Conservation (phyloP, 73 alveolate species). For the Uronychia setigera region DNA sequence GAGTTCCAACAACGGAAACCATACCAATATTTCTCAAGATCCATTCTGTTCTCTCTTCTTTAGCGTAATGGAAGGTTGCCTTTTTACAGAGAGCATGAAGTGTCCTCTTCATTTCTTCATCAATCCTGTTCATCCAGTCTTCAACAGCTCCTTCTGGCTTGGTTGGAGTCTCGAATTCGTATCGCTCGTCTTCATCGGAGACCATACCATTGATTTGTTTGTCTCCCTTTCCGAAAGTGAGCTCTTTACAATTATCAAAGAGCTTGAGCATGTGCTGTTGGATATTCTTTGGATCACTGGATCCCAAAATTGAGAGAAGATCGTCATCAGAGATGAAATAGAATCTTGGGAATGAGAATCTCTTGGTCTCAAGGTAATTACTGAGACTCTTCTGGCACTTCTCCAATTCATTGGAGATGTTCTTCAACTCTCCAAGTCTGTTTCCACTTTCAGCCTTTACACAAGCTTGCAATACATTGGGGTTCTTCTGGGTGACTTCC, state of each 20-base stretch:
- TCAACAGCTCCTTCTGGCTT: conserved; percentile 97
- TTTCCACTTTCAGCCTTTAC: conserved; percentile 82
- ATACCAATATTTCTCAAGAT: conserved; percentile 95
- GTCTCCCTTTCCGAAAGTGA: conserved; percentile 90
- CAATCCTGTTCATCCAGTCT: conserved; percentile 98
- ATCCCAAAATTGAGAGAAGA: conserved; percentile 96
- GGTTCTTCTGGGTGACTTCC: conserved; percentile 93
- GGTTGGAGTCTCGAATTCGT: conserved; percentile 91
- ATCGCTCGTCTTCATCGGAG: conserved; percentile 99
- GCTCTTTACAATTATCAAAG: conserved; percentile 98
- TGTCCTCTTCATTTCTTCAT: conserved; percentile 97
- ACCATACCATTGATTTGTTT: conserved; percentile 95
- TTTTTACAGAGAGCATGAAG: conserved; percentile 91
- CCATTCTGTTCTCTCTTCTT: conserved; percentile 96
- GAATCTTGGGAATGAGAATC: conserved; percentile 97
- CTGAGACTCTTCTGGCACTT: conserved; percentile 89
- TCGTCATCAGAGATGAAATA: conserved; percentile 99
- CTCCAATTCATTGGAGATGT: conserved; percentile 76
- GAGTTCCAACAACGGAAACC: conserved; percentile 98
- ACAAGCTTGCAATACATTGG: conserved; percentile 96
- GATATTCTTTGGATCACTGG: conserved; percentile 95
- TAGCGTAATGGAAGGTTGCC: conserved; percentile 94
- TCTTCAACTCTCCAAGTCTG: conserved; percentile 76
- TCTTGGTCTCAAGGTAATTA: conserved; percentile 98
- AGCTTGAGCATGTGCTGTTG: conserved; percentile 97